These are phyloP conservation scores for Gyrodon lividus DNA, from an alignment of 768 basidiomycete genomes.

Conservation along the genomic window DNA sequence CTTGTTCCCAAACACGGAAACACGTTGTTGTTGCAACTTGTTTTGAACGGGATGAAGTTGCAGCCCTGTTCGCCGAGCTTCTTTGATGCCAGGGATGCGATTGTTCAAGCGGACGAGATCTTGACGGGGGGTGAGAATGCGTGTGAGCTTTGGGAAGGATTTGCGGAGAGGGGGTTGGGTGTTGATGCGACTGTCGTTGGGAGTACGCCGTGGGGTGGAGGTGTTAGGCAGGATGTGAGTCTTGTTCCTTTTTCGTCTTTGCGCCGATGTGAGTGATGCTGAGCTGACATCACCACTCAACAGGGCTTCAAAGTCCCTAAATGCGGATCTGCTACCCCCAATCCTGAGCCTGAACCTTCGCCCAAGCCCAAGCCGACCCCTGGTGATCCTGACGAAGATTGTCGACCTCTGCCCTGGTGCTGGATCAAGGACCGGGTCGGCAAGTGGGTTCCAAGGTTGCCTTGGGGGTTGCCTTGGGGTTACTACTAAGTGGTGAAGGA, in stretches of 20 bases:
- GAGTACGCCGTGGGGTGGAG: constrained; percentile 91
- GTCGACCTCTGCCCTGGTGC: constrained; percentile 23
- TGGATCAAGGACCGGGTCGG: constrained; percentile 18
- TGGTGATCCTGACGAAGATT: constrained; percentile 34
- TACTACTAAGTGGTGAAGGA: constrained; percentile 15
- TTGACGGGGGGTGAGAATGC: constrained; percentile 93
- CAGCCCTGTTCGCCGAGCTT: constrained; percentile 90
- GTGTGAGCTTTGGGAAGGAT: constrained; percentile 85
- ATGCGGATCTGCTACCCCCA: constrained; percentile 31
- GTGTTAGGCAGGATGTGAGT: constrained; percentile 66
- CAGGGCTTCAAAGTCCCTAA: constrained; percentile 43
- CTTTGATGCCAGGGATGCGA: constrained; percentile 87
- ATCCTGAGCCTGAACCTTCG: constrained; percentile 18
- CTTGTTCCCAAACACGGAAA: constrained; percentile 91
- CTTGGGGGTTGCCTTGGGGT: constrained; percentile 20
- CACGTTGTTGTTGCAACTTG: constrained; percentile 79
- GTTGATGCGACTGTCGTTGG: constrained; percentile 70
- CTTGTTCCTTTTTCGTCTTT: neutral
- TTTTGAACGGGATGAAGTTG: constrained; percentile 91
- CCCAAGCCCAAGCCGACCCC: constrained; percentile 32
- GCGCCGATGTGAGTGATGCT: no score
- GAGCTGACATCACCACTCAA: neutral
- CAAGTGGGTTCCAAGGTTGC: constrained; percentile 22
- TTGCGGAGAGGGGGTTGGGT: constrained; percentile 81
- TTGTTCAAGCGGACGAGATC: constrained; percentile 86